phyloP scores from a whole-genome alignment of 2,329 filamentous ascomycete species.

The Cercospora zeae-maydis region DNA sequence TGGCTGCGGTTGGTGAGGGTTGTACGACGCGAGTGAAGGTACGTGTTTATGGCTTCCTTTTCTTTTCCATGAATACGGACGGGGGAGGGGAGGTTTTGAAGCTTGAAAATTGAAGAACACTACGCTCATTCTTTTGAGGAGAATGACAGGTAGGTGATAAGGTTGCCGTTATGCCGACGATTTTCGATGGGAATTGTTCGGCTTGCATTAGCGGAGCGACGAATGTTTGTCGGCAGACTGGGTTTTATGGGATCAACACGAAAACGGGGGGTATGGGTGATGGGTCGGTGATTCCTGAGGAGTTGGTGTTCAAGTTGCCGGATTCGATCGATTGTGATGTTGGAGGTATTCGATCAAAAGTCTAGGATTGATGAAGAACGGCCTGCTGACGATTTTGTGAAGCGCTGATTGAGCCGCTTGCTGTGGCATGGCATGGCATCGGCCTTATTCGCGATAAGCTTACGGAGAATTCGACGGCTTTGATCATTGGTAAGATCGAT shows the following conservation, averaged over 20 bases:
- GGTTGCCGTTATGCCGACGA: conserved; percentile 11
- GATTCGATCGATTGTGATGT: conserved; percentile 12
- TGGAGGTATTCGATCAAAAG: background rate
- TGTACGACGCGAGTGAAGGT: conserved; percentile 9
- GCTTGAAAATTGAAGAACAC: background rate
- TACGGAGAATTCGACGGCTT: background rate
- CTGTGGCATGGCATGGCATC: conserved; percentile 14
- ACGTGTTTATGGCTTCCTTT: background rate
- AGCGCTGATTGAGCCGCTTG: conserved; percentile 12
- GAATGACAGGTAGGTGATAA: conserved; percentile 11
- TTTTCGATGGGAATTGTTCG: conserved; percentile 10
- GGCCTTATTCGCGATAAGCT: background rate
- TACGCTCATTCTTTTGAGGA: background rate
- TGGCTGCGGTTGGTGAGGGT: conserved; percentile 10
- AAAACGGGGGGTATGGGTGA: conserved; percentile 16
- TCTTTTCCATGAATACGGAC: background rate
- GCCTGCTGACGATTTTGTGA: background rate
- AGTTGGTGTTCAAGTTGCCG: conserved; percentile 10
- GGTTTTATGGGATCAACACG: conserved; percentile 11
- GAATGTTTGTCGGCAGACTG: conserved; percentile 7
- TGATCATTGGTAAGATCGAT: conserved; percentile 1
- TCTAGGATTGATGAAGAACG: background rate
- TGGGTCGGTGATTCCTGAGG: conserved; percentile 7
- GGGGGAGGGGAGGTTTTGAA: background rate
- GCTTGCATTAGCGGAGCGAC: conserved; percentile 9